These are phyloP conservation scores for Penicillium palitans DNA, from an alignment of 2,329 filamentous ascomycete genomes.

Conservation along the genomic window DNA sequence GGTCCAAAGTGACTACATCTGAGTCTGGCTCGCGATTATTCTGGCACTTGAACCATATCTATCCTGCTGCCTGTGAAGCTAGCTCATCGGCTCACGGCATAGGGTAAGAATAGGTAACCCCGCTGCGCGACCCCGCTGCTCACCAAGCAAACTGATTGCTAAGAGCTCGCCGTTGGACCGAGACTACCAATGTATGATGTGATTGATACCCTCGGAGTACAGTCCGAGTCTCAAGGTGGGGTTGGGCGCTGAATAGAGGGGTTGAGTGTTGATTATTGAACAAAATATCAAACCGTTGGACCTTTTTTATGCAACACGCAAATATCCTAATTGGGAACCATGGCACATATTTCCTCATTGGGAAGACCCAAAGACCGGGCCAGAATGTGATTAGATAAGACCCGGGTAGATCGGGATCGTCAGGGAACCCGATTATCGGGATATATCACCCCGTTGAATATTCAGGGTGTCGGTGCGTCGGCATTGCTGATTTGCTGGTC, in stretches of 20 bases:
- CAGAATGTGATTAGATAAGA: neutral
- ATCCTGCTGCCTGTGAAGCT: neutral
- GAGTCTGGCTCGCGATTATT: neutral
- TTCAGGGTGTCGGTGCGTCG: neutral
- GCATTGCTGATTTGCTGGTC: neutral
- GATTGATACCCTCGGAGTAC: neutral
- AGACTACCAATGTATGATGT: neutral
- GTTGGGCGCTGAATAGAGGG: neutral
- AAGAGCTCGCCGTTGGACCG: neutral
- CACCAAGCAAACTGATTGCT: neutral
- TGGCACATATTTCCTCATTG: slow-evolving; percentile 6
- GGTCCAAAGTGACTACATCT: neutral
- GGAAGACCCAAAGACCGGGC: neutral
- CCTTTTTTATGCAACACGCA: neutral
- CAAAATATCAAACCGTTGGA: neutral
- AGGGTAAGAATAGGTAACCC: neutral
- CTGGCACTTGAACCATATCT: neutral
- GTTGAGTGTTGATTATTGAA: neutral
- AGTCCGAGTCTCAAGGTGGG: neutral
- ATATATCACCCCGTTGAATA: neutral
- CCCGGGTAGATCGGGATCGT: slow-evolving; percentile 9
- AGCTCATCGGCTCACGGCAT: neutral
- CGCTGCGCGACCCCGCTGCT: neutral
- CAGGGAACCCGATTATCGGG: neutral
- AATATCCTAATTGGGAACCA: neutral